A percentile compares a stretch with the other conserved stretches of the same genome.
Evolutionary conservation across 2,329 filamentous ascomycete species (phyloP).

Genomic region (Thermomyces lanuginosus): DNA sequence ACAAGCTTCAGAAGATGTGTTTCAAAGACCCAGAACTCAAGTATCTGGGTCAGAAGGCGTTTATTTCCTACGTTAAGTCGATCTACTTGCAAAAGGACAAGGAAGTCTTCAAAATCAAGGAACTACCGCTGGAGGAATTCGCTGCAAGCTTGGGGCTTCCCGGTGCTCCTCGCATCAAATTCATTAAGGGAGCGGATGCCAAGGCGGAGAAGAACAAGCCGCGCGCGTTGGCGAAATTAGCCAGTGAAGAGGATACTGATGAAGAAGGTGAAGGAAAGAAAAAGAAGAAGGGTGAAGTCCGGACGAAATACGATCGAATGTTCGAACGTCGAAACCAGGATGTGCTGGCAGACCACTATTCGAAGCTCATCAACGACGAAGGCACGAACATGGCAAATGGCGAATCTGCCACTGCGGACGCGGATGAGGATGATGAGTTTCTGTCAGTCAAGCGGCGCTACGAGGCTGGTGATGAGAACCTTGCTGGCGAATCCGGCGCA

Average conservation of each 20-base stretch:
- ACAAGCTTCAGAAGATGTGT: conserved; percentile 82
- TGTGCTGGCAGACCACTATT: conserved; percentile 84
- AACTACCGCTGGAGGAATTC: conserved; percentile 71
- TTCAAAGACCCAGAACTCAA: conserved; percentile 91
- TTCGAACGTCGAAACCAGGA: conserved; percentile 95
- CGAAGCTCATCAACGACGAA: conserved; percentile 59
- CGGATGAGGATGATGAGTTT: conserved; percentile 63
- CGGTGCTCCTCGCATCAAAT: conserved; percentile 83
- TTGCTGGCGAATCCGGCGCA: conserved; percentile 26
- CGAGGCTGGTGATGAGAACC: conserved; percentile 47
- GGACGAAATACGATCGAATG: conserved; percentile 96
- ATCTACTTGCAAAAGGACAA: conserved; percentile 82
- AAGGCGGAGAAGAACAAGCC: conserved; percentile 80
- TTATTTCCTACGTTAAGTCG: conserved; percentile 75
- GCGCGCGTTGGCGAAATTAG: conserved; percentile 43
- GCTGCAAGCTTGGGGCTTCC: conserved; percentile 75
- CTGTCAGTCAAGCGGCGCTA: conserved; percentile 79
- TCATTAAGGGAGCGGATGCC: conserved; percentile 73
- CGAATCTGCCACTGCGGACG: conserved; percentile 29
- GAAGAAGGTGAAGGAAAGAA: conserved; percentile 31
- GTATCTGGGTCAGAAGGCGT: conserved; percentile 90
- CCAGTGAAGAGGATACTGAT: conserved; percentile 41
- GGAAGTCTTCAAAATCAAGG: conserved; percentile 70
- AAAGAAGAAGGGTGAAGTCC: conserved; percentile 54
- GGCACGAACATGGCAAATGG: conserved; percentile 27